A percentile compares a stretch with the other conserved stretches of the same genome.
Evolutionary conservation across 345 rosid species (phyloP).

Genomic region (Eucalyptus regnans): DNA sequence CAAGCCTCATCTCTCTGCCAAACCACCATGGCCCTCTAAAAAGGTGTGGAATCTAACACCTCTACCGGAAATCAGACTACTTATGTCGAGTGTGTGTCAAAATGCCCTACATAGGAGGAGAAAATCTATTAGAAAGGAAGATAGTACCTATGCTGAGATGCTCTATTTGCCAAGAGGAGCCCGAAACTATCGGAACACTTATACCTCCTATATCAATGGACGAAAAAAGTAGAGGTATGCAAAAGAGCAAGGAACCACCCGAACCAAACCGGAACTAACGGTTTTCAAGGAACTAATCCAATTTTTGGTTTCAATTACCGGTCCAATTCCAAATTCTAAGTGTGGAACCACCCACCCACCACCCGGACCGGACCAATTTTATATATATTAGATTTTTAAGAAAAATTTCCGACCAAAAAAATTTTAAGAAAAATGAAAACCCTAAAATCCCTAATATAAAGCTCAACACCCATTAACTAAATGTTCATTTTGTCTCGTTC

Average conservation of each 20-base stretch:
- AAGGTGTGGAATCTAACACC: background rate
- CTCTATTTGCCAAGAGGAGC: background rate
- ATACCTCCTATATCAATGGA: background rate
- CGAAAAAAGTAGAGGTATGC: background rate
- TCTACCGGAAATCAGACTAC: background rate
- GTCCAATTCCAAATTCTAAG: too few species aligned
- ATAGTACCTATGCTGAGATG: background rate
- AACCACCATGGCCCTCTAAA: background rate
- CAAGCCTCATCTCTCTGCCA: background rate
- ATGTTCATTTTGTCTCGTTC: too few species aligned
- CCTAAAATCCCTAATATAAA: too few species aligned
- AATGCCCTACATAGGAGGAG: background rate
- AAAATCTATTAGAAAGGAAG: background rate
- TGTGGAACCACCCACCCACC: too few species aligned
- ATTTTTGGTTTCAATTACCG: too few species aligned
- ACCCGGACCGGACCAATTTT: too few species aligned
- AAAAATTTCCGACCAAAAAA: fast-evolving
- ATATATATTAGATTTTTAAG: too few species aligned
- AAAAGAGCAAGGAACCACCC: too few species aligned
- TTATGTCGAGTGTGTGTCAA: background rate
- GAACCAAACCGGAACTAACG: too few species aligned
- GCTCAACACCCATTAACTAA: too few species aligned
- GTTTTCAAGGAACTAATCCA: too few species aligned
- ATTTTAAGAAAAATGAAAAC: too few species aligned
- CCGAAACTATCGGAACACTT: background rate